Conservation (phyloP, 371 early-diverging fungal species). For the Mucor piriformis region DNA sequence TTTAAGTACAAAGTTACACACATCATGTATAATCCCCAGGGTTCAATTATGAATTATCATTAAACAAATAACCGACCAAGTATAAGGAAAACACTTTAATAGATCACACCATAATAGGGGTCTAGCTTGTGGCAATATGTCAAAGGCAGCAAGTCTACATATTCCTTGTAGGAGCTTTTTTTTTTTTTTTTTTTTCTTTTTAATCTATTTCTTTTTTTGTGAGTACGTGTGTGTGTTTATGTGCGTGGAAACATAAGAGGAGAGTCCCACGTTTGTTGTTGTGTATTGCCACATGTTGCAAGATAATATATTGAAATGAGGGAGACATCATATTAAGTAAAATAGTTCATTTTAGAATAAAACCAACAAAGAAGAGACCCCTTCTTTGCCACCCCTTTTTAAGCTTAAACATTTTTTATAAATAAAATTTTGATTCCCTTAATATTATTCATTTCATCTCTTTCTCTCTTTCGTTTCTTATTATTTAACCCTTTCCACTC, state of each 20-base stretch:
- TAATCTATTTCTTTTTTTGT: too few species aligned
- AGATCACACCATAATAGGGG: background rate
- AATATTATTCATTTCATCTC: background rate
- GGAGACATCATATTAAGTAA: background rate
- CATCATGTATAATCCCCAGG: background rate
- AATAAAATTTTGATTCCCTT: background rate
- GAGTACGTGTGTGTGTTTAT: background rate
- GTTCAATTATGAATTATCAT: conserved; percentile 1
- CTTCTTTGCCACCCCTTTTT: conserved; percentile 18
- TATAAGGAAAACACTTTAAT: background rate
- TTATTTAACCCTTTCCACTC: conserved; percentile 23
- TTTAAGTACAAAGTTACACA: background rate
- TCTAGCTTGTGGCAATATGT: conserved; percentile 11
- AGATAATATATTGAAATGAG: background rate
- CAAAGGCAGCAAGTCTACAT: conserved; percentile 10
- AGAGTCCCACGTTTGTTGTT: background rate
- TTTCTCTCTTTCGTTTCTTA: background rate
- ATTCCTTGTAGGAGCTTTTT: background rate
- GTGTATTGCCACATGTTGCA: conserved; percentile 3
- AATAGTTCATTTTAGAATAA: conserved; percentile 21
- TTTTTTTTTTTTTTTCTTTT: background rate
- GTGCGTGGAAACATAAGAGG: background rate
- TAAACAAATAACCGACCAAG: background rate
- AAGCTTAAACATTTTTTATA: background rate
- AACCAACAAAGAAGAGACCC: conserved; percentile 8